Percentiles rank a stretch among this genome's conserved stretches.
Conservation (phyloP, 768 basidiomycete genomes). For the Candolleomyces eurysporus region DNA sequence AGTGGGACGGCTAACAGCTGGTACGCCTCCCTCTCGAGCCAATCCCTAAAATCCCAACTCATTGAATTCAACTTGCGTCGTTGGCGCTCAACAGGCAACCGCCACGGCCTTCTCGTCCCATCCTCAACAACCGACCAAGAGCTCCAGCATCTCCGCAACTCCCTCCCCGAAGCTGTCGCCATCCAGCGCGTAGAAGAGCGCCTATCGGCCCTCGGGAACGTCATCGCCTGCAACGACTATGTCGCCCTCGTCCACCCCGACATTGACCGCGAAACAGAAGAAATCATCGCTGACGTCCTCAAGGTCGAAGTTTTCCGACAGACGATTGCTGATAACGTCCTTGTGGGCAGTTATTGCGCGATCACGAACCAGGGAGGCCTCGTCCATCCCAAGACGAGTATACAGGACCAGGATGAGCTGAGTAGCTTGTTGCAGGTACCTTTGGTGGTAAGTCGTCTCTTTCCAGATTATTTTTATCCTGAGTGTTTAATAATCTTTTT, state of each 20-base stretch:
- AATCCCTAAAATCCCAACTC: background rate
- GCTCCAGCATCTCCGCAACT: conserved; percentile 94
- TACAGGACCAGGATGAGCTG: conserved; percentile 97
- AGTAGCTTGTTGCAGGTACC: conserved; percentile 93
- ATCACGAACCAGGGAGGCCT: conserved; percentile 97
- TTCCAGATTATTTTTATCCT: background rate
- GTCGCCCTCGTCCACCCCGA: conserved; percentile 99
- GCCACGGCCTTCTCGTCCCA: conserved; percentile 95
- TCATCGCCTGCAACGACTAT: conserved; percentile 98
- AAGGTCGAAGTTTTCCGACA: conserved; percentile 99
- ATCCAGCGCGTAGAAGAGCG: conserved; percentile 98
- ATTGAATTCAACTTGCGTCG: background rate
- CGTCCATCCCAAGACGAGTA: conserved; percentile 95
- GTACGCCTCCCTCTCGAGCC: conserved; percentile 36
- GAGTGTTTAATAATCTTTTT: conserved; percentile 4
- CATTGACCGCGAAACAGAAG: conserved; percentile 96
- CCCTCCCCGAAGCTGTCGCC: conserved; percentile 88
- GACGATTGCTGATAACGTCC: conserved; percentile 93
- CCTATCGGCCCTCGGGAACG: conserved; percentile 94
- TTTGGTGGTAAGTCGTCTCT: conserved; percentile 68
- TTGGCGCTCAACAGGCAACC: conserved; percentile 63
- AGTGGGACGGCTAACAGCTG: conserved; percentile 88
- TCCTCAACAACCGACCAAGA: conserved; percentile 97
- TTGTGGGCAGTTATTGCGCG: conserved; percentile 94
- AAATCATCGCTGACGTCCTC: conserved; percentile 98